These are phyloP conservation scores for Hymenochaete sp. DNA, from an alignment of 1,284 basidiomycete species.

Conservation along the genomic window DNA sequence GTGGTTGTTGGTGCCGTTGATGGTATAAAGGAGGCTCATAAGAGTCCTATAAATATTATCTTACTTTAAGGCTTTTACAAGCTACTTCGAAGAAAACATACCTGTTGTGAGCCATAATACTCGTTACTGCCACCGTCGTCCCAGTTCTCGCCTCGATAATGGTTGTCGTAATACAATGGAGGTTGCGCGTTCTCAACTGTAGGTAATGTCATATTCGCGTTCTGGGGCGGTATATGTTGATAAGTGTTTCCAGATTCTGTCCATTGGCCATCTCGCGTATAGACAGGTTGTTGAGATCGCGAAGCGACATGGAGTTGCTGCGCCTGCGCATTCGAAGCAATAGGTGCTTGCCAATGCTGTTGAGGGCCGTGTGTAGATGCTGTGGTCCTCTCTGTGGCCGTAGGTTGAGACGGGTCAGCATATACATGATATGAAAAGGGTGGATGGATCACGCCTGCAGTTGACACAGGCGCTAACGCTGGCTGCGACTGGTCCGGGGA, in stretches of 20 bases:
- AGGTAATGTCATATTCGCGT: too few relatives aligned
- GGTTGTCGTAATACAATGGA: slow-evolving; percentile 37
- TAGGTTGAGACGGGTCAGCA: too few relatives aligned
- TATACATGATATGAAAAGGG: too few relatives aligned
- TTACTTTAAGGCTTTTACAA: too few relatives aligned
- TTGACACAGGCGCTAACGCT: too few relatives aligned
- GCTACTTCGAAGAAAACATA: slow-evolving; percentile 8
- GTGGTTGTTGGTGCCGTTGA: slow-evolving; percentile 1
- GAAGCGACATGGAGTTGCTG: slow-evolving; percentile 25
- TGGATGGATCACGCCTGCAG: too few relatives aligned
- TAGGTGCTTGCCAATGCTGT: slow-evolving; percentile 37
- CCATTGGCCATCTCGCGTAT: slow-evolving; percentile 15
- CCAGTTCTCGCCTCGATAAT: slow-evolving; percentile 49
- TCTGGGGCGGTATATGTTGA: not conserved
- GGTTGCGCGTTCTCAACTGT: slow-evolving; percentile 8
- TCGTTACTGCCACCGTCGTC: slow-evolving; percentile 40
- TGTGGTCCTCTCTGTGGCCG: too few relatives aligned
- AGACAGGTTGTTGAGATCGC: too few relatives aligned
- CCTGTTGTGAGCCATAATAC: slow-evolving; percentile 49
- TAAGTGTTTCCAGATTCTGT: not conserved
- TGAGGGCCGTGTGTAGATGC: too few relatives aligned
- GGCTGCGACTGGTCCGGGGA: too few relatives aligned
- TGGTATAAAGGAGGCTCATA: slow-evolving; percentile 1
- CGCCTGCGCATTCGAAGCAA: slow-evolving; percentile 34
- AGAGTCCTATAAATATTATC: not conserved